Conservation (phyloP, 1,284 basidiomycete species). For the Chiua sp. region DNA sequence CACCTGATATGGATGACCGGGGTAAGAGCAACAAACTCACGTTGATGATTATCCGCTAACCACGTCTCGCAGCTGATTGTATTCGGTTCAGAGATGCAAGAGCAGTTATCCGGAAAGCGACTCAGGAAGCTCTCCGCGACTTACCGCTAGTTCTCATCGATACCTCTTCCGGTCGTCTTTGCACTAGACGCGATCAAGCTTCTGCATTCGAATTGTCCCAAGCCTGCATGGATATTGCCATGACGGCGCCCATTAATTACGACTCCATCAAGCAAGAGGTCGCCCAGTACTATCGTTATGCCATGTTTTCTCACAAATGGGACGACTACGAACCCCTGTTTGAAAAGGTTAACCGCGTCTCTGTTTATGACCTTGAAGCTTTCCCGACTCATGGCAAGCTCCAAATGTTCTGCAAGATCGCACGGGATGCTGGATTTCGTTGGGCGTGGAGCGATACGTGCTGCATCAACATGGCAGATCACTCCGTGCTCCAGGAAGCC, state of each 20-base stretch:
- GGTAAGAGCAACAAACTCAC: background rate
- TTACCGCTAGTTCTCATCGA: conserved; percentile 13
- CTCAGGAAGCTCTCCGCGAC: conserved; percentile 1
- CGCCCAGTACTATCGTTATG: conserved; percentile 21
- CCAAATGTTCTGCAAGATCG: conserved; percentile 6
- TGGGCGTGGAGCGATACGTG: background rate
- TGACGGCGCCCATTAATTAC: background rate
- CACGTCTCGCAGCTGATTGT: background rate
- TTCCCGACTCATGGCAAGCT: conserved; percentile 9
- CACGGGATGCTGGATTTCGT: background rate
- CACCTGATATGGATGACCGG: background rate
- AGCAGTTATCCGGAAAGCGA: background rate
- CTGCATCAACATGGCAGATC: background rate
- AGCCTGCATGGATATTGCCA: conserved; percentile 1
- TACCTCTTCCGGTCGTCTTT: conserved; percentile 8
- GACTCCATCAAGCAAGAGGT: conserved; percentile 9
- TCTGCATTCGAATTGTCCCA: background rate
- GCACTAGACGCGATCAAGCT: background rate
- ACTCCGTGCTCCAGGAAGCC: background rate
- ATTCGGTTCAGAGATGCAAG: background rate
- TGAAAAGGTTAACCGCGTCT: conserved; percentile 4
- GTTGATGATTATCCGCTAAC: background rate
- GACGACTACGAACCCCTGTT: conserved; percentile 23
- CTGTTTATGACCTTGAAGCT: conserved; percentile 2
- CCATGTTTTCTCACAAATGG: conserved; percentile 32